Percentiles rank a stretch among this genome's conserved stretches.
Evolutionary conservation across 2,329 filamentous ascomycete genomes (phyloP).

Genomic region (Calonectria honghensis): DNA sequence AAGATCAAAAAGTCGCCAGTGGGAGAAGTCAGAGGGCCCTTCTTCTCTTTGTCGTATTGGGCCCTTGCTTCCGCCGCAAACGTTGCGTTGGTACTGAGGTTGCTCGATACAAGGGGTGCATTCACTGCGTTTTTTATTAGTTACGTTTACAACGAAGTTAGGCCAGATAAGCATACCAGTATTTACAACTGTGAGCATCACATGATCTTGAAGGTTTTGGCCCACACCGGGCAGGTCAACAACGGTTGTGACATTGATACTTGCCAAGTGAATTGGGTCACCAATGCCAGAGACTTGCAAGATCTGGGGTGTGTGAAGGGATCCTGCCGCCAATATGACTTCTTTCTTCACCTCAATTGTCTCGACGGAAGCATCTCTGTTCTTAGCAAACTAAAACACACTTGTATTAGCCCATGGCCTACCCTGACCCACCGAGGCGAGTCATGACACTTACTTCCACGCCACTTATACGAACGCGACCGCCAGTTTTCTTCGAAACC

Average conservation of each 20-base stretch:
- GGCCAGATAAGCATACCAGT: neutral
- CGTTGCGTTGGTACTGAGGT: slow-evolving; percentile 1
- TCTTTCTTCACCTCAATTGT: neutral
- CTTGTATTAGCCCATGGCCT: neutral
- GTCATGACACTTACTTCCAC: slow-evolving; percentile 45
- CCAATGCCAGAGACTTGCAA: slow-evolving; percentile 11
- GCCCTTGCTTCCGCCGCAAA: slow-evolving; percentile 2
- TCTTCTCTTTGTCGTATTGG: neutral
- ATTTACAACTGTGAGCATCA: slow-evolving; percentile 6
- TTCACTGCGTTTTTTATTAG: neutral
- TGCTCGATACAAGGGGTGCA: slow-evolving; percentile 8
- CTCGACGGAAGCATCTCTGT: neutral
- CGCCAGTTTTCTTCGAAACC: slow-evolving; percentile 39
- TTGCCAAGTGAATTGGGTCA: slow-evolving; percentile 1
- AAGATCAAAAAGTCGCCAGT: slow-evolving; percentile 19
- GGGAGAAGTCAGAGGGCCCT: neutral
- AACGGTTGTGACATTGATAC: slow-evolving; percentile 1
- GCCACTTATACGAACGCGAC: slow-evolving; percentile 37
- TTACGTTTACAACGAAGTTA: no score
- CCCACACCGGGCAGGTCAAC: slow-evolving; percentile 10
- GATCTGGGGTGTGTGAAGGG: slow-evolving; percentile 13
- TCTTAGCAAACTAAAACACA: neutral
- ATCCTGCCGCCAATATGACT: slow-evolving; percentile 8
- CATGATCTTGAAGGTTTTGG: slow-evolving; percentile 20
- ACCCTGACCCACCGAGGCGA: neutral